Evolutionary conservation across 2,329 filamentous ascomycete species (phyloP).

Genomic region (Aspergillus hortae): DNA sequence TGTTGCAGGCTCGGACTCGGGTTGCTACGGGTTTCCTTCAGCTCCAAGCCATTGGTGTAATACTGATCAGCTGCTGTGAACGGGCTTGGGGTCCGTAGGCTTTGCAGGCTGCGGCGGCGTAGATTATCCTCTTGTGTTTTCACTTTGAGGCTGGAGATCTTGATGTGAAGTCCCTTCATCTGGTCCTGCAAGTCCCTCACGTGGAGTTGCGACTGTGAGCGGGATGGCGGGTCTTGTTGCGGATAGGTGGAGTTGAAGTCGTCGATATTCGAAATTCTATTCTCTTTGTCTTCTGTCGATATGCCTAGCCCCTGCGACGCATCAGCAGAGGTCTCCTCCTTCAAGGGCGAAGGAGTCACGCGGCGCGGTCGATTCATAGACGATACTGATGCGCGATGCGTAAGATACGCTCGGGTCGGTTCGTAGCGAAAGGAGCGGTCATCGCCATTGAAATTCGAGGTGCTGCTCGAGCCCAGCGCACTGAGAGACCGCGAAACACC

Average conservation of each 20-base stretch:
- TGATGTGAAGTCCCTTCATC: slow-evolving; percentile 79
- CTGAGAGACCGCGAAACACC: slow-evolving; percentile 60
- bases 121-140: slow-evolving; percentile 76
- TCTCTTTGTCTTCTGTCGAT: slow-evolving; percentile 20
- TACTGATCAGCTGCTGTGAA: slow-evolving; percentile 69
- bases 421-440: slow-evolving; percentile 34
- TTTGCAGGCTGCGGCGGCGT: slow-evolving; percentile 72
- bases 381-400: slow-evolving; percentile 36
- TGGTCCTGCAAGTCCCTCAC: slow-evolving; percentile 75
- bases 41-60: slow-evolving; percentile 43
- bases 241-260: slow-evolving; percentile 36
- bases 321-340: slow-evolving; percentile 16
- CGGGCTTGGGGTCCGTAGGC: slow-evolving; percentile 70
- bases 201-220: slow-evolving; percentile 69
- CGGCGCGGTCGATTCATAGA: slow-evolving; percentile 28
- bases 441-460: slow-evolving; percentile 28
- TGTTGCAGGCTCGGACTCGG: slow-evolving; percentile 37
- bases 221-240: slow-evolving; percentile 49
- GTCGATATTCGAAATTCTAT: slow-evolving; percentile 26
- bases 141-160: slow-evolving; percentile 75
- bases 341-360: slow-evolving; percentile 6
- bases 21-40: slow-evolving; percentile 30
- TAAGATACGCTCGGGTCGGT: slow-evolving; percentile 28
- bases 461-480: slow-evolving; percentile 44
- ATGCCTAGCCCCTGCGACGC: slow-evolving; percentile 27